Evolutionary conservation across 441 rosid genomes (phyloP).

Genomic region (Euphorbia neoarborescens): DNA sequence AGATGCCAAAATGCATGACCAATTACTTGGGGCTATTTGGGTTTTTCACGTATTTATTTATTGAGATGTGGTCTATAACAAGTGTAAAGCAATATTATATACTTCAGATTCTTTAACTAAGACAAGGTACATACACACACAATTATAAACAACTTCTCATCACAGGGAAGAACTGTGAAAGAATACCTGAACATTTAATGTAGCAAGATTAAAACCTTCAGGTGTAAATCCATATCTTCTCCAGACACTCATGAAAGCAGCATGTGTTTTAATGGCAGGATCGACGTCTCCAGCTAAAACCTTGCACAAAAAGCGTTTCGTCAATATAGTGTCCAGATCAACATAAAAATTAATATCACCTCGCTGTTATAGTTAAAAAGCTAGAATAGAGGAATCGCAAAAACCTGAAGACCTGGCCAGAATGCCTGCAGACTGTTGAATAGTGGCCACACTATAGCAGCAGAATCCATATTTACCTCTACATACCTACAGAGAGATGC

Average conservation of each 20-base stretch:
- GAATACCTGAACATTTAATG: conserved; percentile 57
- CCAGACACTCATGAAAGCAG: conserved; percentile 97
- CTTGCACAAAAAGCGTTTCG: conserved; percentile 34
- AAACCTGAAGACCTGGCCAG: conserved; percentile 99
- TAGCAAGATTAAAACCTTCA: conserved; percentile 93
- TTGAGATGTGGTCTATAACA: neutral
- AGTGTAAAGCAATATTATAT: neutral
- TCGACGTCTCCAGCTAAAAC: conserved; percentile 93
- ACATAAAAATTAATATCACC: neutral
- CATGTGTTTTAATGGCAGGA: conserved; percentile 93
- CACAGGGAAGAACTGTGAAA: neutral
- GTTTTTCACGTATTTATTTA: neutral
- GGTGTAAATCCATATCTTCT: conserved; percentile 90
- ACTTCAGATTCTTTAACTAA: neutral
- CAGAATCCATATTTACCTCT: conserved; percentile 98
- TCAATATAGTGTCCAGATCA: conserved; percentile 10
- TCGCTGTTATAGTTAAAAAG: conserved; percentile 5
- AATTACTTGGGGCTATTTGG: neutral
- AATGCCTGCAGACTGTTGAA: conserved; percentile 98
- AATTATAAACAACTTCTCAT: neutral
- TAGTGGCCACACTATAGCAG: conserved; percentile 92
- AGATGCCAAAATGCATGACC: conserved; percentile 1
- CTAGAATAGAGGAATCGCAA: conserved; percentile 1
- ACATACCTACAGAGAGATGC: conserved; percentile 62
- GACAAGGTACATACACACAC: neutral